phyloP scores from a whole-genome alignment of 2,329 filamentous ascomycete species.

The Fusarium beomiforme region DNA sequence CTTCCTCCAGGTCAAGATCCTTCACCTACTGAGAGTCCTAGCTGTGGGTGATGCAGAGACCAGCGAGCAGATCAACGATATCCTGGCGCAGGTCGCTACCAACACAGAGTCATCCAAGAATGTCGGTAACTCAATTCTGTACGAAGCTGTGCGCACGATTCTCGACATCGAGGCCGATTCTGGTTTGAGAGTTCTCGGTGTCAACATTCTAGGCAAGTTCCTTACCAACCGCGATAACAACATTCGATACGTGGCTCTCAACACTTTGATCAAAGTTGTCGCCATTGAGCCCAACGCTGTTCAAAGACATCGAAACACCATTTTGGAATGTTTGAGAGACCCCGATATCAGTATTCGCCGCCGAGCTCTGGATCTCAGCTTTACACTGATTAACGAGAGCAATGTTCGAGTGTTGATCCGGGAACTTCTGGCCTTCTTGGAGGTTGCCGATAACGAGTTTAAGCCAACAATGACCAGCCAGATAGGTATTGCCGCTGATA shows the following conservation, averaged over 20 bases:
- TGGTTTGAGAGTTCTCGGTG: slow-evolving; percentile 89
- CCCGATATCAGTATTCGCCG: slow-evolving; percentile 98
- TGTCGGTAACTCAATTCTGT: slow-evolving; percentile 96
- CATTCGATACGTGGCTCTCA: slow-evolving; percentile 96
- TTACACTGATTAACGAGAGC: slow-evolving; percentile 96
- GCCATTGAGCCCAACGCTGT: slow-evolving; percentile 98
- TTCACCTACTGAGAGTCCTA: slow-evolving; percentile 85
- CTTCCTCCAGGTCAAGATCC: slow-evolving; percentile 96
- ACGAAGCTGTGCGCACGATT: slow-evolving; percentile 96
- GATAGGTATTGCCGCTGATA: slow-evolving; percentile 95
- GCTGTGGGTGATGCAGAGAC: slow-evolving; percentile 86
- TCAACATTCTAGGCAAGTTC: slow-evolving; percentile 99
- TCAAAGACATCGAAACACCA: slow-evolving; percentile 96
- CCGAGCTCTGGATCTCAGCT: slow-evolving; percentile 95
- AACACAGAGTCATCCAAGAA: slow-evolving; percentile 99
- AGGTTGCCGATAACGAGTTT: slow-evolving; percentile 98
- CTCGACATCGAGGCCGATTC: slow-evolving; percentile 98
- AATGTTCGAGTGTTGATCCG: slow-evolving; percentile 94
- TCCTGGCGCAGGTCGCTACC: slow-evolving; percentile 94
- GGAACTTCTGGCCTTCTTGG: slow-evolving; percentile 92
- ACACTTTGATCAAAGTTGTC: slow-evolving; percentile 97
- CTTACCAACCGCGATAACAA: slow-evolving; percentile 99
- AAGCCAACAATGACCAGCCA: slow-evolving; percentile 98
- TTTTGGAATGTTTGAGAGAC: slow-evolving; percentile 93
- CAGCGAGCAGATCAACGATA: slow-evolving; percentile 98